phyloP scores from a whole-genome alignment of 108 stramenopile genomes.

The Cyclotella atomus region DNA sequence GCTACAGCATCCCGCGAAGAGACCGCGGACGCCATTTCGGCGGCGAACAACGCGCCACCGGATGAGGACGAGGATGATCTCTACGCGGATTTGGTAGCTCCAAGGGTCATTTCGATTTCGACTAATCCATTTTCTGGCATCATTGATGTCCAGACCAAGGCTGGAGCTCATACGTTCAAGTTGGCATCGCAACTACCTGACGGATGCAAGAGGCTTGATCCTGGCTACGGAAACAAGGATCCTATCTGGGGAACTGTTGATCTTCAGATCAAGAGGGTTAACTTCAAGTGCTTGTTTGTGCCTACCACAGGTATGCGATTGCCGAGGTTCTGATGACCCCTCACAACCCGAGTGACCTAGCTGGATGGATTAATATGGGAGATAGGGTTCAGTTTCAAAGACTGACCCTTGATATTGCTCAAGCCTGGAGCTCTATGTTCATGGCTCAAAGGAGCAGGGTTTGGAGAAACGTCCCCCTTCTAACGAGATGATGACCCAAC shows the following conservation, averaged over 20 bases:
- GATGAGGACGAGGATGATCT: neutral
- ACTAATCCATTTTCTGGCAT: neutral
- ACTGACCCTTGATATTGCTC: too few relatives aligned
- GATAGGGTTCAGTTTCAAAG: neutral
- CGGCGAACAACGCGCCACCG: neutral
- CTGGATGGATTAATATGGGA: neutral
- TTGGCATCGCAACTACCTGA: neutral
- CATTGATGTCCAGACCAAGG: neutral
- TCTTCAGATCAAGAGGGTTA: neutral
- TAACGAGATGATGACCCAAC: too few relatives aligned
- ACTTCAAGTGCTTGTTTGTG: neutral
- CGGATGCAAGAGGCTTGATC: neutral
- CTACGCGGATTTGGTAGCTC: neutral
- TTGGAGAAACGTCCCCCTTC: too few relatives aligned
- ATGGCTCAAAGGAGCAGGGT: too few relatives aligned
- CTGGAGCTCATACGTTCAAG: neutral
- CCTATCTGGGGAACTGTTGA: neutral
- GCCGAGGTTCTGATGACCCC: neutral
- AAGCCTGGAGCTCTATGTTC: too few relatives aligned
- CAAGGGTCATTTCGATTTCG: neutral
- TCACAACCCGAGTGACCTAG: too few relatives aligned
- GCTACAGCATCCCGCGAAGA: too few relatives aligned
- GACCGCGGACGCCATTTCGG: neutral
- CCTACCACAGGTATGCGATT: neutral
- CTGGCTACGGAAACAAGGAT: neutral